phyloP scores from a whole-genome alignment of 2,329 filamentous ascomycete genomes.

The Catunica adiposa region DNA sequence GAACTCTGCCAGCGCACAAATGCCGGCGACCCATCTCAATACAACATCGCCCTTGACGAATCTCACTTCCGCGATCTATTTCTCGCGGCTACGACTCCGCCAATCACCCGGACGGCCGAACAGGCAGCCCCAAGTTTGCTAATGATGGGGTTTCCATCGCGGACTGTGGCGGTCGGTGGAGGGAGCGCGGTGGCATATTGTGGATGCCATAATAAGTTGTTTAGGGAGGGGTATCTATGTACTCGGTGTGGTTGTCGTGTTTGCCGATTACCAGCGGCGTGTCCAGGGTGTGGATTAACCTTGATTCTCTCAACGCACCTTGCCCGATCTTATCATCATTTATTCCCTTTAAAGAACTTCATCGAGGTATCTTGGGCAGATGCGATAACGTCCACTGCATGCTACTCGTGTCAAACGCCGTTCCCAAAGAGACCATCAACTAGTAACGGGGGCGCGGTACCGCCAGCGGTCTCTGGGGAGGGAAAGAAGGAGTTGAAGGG shows the following conservation, averaged over 20 bases:
- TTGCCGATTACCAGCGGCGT: constrained; percentile 77
- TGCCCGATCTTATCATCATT: constrained; percentile 80
- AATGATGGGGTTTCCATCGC: constrained; percentile 96
- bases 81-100: constrained; percentile 75
- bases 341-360: constrained; percentile 86
- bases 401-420: constrained; percentile 57
- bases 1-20: constrained; percentile 85
- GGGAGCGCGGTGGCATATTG: constrained; percentile 55
- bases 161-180: constrained; percentile 49
- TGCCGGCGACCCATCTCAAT: constrained; percentile 55
- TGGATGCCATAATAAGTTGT: constrained; percentile 74
- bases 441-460: constrained; percentile 2
- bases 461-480: constrained; percentile 1
- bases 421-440: constrained; percentile 43
- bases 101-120: constrained; percentile 53
- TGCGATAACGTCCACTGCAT: constrained; percentile 45
- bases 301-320: constrained; percentile 88
- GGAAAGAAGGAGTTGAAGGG: constrained; percentile 31
- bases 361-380: constrained; percentile 70
- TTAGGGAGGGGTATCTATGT: constrained; percentile 74
- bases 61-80: constrained; percentile 74
- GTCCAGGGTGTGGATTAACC: constrained; percentile 78
- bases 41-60: constrained; percentile 66
- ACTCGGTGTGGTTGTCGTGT: constrained; percentile 79
- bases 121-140: constrained; percentile 50